Percentiles rank a stretch among this genome's conserved stretches.
Conservation (phyloP, 108 stramenopile species). For the Epipyxis sp. region DNA sequence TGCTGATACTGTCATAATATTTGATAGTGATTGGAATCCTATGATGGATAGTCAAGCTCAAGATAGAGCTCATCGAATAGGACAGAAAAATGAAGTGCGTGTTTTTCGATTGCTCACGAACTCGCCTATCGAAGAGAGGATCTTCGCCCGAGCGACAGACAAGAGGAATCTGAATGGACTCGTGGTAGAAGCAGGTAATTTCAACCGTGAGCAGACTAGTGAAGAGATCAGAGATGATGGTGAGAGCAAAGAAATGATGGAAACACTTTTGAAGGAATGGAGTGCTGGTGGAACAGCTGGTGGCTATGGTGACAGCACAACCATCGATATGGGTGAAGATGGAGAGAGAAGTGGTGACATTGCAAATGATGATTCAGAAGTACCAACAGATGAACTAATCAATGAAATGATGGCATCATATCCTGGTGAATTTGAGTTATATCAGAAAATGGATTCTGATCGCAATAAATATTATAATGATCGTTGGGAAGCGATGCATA, state of each 20-base stretch:
- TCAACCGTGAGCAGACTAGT: slow-evolving; percentile 69
- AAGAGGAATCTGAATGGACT: slow-evolving; percentile 86
- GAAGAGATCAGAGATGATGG: slow-evolving; percentile 50
- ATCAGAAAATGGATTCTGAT: slow-evolving; percentile 68
- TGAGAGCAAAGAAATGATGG: slow-evolving; percentile 28
- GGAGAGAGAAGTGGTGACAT: slow-evolving; percentile 44
- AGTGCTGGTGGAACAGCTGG: slow-evolving; percentile 32
- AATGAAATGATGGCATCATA: slow-evolving; percentile 86
- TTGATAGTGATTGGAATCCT: slow-evolving; percentile 62
- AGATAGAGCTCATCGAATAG: slow-evolving; percentile 78
- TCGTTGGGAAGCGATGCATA: slow-evolving; percentile 17
- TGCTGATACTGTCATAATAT: slow-evolving; percentile 96
- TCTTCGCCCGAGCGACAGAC: slow-evolving; percentile 78
- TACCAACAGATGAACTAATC: slow-evolving; percentile 40
- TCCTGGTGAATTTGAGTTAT: slow-evolving; percentile 77
- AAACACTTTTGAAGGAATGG: slow-evolving; percentile 8
- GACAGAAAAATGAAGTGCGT: slow-evolving; percentile 74
- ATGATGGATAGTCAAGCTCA: slow-evolving; percentile 87
- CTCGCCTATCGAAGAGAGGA: slow-evolving; percentile 87
- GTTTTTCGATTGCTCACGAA: slow-evolving; percentile 86
- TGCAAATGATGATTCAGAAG: slow-evolving; percentile 34
- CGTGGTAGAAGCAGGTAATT: slow-evolving; percentile 88
- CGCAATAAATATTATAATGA: slow-evolving; percentile 17
- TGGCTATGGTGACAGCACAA: slow-evolving; percentile 59
- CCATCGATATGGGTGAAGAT: slow-evolving; percentile 58